Evolutionary conservation across 805 yeast species (phyloP).

Genomic region (Phaffomyces opuntiae): DNA sequence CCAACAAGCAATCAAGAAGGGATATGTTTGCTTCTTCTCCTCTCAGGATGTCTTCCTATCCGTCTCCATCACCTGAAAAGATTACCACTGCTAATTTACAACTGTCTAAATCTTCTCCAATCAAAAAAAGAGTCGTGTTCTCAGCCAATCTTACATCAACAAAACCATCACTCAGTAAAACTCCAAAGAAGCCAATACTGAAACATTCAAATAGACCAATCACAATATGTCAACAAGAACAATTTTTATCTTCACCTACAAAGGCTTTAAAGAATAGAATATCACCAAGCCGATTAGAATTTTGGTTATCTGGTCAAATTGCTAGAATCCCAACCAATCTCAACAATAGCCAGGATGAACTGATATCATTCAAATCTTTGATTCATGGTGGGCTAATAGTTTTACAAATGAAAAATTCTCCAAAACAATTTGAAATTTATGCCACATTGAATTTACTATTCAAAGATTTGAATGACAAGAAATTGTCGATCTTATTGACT

Average conservation of each 20-base stretch:
- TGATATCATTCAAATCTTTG: constrained; percentile 11
- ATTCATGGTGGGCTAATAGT: constrained; percentile 19
- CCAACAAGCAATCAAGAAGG: not conserved
- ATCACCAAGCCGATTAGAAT: constrained; percentile 10
- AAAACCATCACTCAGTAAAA: constrained; percentile 2
- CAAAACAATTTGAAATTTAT: constrained; percentile 21
- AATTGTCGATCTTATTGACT: not conserved
- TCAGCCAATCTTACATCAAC: constrained; percentile 4
- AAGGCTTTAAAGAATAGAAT: not conserved
- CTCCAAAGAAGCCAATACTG: constrained; percentile 20
- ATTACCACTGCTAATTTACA: not conserved
- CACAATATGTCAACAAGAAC: constrained; percentile 8
- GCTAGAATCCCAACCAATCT: constrained; percentile 9
- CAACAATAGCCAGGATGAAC: constrained; percentile 4
- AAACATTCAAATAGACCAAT: constrained; percentile 5
- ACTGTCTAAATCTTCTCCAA: constrained; percentile 19
- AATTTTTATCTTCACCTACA: constrained; percentile 2
- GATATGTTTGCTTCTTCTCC: constrained; percentile 14
- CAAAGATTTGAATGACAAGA: constrained; percentile 17
- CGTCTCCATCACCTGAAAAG: constrained; percentile 21
- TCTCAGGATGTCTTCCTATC: constrained; percentile 8
- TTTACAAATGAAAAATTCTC: constrained; percentile 7
- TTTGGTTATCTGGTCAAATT: constrained; percentile 23
- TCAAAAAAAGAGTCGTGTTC: constrained; percentile 17
- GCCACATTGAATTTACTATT: constrained; percentile 17